These are phyloP conservation scores for Pichia sp. DNA, from an alignment of 1,139 yeast genomes.

Conservation along the genomic window DNA sequence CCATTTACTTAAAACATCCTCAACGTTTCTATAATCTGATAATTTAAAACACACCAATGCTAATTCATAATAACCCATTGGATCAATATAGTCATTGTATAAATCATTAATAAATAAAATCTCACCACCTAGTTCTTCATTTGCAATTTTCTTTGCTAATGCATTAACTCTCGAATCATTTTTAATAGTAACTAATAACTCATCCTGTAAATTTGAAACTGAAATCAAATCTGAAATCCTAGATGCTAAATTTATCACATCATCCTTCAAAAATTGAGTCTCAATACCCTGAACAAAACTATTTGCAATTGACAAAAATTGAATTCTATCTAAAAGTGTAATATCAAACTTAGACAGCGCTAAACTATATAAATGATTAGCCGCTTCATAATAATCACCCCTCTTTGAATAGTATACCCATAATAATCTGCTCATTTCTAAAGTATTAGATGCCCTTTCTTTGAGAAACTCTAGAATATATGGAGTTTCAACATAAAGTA, in stretches of 20 bases:
- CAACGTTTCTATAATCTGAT: slow-evolving; percentile 72
- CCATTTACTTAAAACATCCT: slow-evolving; percentile 70
- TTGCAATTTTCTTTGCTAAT: slow-evolving; percentile 39
- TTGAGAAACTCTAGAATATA: slow-evolving; percentile 72
- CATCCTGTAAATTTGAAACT: slow-evolving; percentile 86
- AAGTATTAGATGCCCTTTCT: slow-evolving; percentile 59
- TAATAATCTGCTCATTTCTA: slow-evolving; percentile 71
- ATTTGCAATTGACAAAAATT: slow-evolving; percentile 83
- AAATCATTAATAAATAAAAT: slow-evolving; percentile 70
- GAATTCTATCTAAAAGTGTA: slow-evolving; percentile 68
- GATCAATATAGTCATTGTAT: slow-evolving; percentile 82
- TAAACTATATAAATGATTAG: slow-evolving; percentile 67
- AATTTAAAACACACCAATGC: slow-evolving; percentile 73
- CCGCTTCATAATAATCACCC: slow-evolving; percentile 75
- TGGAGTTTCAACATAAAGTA: slow-evolving; percentile 76
- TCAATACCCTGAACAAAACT: slow-evolving; percentile 87
- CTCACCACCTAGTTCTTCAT: slow-evolving; percentile 52
- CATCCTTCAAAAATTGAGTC: slow-evolving; percentile 70
- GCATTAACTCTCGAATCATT: slow-evolving; percentile 53
- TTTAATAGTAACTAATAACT: slow-evolving; percentile 53
- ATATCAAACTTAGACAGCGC: slow-evolving; percentile 72
- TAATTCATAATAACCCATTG: slow-evolving; percentile 78
- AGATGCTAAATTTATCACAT: slow-evolving; percentile 63
- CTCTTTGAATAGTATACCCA: slow-evolving; percentile 89
- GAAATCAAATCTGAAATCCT: slow-evolving; percentile 76